These are phyloP conservation scores for Nothophytophthora sp. DNA, from an alignment of 352 stramenopile genomes.

Conservation along the genomic window DNA sequence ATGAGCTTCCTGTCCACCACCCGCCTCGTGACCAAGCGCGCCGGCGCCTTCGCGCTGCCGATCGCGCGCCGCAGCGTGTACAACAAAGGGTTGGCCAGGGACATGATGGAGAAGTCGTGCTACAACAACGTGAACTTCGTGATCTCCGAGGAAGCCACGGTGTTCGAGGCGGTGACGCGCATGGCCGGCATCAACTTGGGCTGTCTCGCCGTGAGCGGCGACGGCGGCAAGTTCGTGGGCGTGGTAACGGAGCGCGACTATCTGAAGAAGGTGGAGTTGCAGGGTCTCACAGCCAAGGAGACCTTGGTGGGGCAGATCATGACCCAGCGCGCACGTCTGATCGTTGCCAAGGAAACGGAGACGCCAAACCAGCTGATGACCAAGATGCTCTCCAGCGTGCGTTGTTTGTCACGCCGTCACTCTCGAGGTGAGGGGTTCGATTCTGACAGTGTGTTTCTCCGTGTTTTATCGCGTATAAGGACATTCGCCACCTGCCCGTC, in stretches of 20 bases:
- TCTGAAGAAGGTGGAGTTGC: conserved; percentile 95
- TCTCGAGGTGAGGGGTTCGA: not conserved
- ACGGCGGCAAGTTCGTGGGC: conserved; percentile 88
- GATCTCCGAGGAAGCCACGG: conserved; percentile 90
- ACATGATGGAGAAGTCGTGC: conserved; percentile 93
- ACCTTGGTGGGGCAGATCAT: conserved; percentile 94
- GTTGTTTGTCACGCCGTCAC: conserved; percentile 8
- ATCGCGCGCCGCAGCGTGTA: conserved; percentile 52
- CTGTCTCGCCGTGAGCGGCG: conserved; percentile 90
- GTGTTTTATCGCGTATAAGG: conserved; percentile 26
- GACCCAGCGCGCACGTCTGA: conserved; percentile 91
- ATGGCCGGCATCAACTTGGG: conserved; percentile 95
- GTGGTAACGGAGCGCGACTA: conserved; percentile 96
- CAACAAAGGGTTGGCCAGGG: conserved; percentile 81
- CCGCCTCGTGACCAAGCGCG: conserved; percentile 21
- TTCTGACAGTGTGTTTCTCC: not conserved
- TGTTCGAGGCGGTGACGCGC: conserved; percentile 95
- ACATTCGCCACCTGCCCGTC: conserved; percentile 95
- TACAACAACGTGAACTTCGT: conserved; percentile 96
- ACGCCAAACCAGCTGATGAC: conserved; percentile 92
- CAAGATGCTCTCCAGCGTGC: conserved; percentile 94
- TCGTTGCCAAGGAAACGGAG: conserved; percentile 87
- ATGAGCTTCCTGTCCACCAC: conserved; percentile 22
- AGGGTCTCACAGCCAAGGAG: conserved; percentile 85
- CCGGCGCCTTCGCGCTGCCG: conserved; percentile 10